Evolutionary conservation across 2,329 filamentous ascomycete genomes (phyloP).

Genomic region (Fusarium pininemorale): DNA sequence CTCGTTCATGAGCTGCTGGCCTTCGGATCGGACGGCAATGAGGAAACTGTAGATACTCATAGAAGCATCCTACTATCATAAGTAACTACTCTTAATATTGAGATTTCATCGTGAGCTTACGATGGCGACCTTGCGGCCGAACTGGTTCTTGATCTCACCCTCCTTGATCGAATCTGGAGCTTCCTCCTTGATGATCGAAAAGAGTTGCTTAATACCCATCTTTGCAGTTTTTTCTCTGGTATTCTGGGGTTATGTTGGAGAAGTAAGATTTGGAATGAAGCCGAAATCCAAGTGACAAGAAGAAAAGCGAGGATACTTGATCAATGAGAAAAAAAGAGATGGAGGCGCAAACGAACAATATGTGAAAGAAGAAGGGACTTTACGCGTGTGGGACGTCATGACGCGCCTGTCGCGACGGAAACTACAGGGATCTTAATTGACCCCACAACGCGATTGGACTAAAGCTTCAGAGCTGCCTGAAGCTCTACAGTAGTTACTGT

Average conservation of each 20-base stretch:
- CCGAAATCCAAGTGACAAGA: neutral
- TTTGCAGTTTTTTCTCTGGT: slow-evolving; percentile 37
- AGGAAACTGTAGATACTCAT: slow-evolving; percentile 99
- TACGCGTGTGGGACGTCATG: slow-evolving; percentile 42
- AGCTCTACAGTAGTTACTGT: neutral
- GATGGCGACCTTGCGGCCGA: slow-evolving; percentile 97
- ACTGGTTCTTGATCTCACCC: slow-evolving; percentile 98
- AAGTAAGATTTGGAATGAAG: neutral
- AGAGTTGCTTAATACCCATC: slow-evolving; percentile 78
- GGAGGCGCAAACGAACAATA: slow-evolving; percentile 10
- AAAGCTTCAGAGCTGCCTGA: neutral
- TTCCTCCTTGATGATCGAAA: slow-evolving; percentile 87
- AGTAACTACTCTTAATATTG: neutral
- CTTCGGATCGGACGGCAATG: slow-evolving; percentile 95
- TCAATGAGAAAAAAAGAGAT: slow-evolving; percentile 6
- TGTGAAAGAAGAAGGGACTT: slow-evolving; percentile 29
- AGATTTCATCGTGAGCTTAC: slow-evolving; percentile 63
- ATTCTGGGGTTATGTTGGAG: neutral
- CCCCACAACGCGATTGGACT: slow-evolving; percentile 34
- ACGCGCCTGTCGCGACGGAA: slow-evolving; percentile 43
- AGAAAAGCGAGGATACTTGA: neutral
- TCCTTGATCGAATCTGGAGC: slow-evolving; percentile 95
- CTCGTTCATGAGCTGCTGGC: slow-evolving; percentile 95
- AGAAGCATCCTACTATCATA: slow-evolving; percentile 62
- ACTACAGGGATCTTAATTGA: slow-evolving; percentile 45